Base-by-base conservation (phyloP, 768 basidiomycete genomes). In the Suillus variegatus region DNA sequence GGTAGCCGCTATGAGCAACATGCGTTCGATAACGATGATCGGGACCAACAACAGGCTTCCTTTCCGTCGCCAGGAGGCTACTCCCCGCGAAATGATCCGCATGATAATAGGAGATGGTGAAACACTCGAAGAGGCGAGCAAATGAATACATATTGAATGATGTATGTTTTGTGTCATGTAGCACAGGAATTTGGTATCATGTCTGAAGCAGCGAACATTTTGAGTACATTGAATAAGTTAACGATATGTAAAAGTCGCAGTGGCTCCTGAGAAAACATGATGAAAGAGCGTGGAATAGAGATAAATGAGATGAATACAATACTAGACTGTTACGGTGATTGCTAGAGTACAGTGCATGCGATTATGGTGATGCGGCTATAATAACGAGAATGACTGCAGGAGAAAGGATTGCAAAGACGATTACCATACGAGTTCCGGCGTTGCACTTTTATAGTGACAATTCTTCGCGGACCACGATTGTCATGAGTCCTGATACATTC, bases 401-500 rank as follows among this genome's bases (percentile, higher is more conserved):
- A n/a, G 2, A 36, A 55, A 28, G 38, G 40, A 46, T 12, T 4
- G 41, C 14, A 22, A 0, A 54, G 57, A 46, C 10, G 10, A 61
- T 20, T 60, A 61, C 38, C 68, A 67, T 65, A 67, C 49, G 55
- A 63, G 66, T 62, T 54, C 61, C 36, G 25, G 35, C 6, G 10
- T 36, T 36, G 20, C 35, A 6, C 35, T 35, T 13, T 28, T 13
- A 76, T 60, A 49, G 64, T 3, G 55, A 32, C 32, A 72, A 54
- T 64, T 71, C 76, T 67, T 76, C 79, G 57, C 87, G 81, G 56
- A 77, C 78, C 60, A 88, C 32, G 72, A 92, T 85, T 46, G 89
- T 92, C 92, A 93, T 93, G 38, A 92, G 81, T 10, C 91, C 92
- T 2, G 88, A 88, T 7, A 93, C 82, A 67, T 84, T 82, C 68